Evolutionary conservation across 2,329 filamentous ascomycete genomes (phyloP).

Genomic region (Pseudogymnoascus sp.): DNA sequence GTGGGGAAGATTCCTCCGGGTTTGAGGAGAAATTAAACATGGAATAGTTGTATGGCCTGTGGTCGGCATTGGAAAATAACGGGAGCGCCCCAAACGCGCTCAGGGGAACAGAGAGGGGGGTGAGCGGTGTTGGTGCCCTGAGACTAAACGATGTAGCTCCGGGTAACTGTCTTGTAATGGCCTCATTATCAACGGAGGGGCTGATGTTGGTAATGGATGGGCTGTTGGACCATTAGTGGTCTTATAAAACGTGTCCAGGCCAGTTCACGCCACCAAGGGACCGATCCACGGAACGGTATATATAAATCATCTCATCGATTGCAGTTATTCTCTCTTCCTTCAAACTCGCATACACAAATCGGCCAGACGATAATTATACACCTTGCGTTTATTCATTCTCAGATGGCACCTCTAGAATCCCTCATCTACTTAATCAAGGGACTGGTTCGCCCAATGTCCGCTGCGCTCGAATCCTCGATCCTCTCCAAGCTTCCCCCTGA

Average conservation of each 20-base stretch:
- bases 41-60: no score
- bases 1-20: no score
- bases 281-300: not conserved
- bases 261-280: not conserved
- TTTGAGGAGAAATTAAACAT: no score
- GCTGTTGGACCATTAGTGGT: not conserved
- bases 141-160: not conserved
- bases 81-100: no score
- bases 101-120: no score
- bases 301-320: not conserved
- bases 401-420: not conserved
- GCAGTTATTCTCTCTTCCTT: no score
- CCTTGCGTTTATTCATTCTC: not conserved
- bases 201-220: conserved; percentile 39
- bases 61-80: no score
- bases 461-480: not conserved
- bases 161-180: conserved; percentile 15
- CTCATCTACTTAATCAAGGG: not conserved
- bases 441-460: no score
- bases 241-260: not conserved
- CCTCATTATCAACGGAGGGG: no score
- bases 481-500: not conserved
- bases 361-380: no score
- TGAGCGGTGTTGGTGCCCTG: no score
- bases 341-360: no score